phyloP scores from a whole-genome alignment of 176 grass and related monocot genomes.

The Avena insularis region DNA sequence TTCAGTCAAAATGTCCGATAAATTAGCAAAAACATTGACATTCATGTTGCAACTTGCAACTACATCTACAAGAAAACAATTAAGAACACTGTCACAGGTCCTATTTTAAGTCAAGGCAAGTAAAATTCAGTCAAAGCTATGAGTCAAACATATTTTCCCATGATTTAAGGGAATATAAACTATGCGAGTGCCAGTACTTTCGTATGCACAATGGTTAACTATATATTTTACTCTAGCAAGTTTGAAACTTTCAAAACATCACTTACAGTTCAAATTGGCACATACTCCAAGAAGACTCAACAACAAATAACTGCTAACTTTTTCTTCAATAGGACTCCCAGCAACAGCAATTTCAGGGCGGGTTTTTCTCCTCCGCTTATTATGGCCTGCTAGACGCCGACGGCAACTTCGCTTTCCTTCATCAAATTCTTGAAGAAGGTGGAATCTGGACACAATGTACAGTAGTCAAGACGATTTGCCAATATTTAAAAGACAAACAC shows the following conservation, averaged over 20 bases:
- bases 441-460: conserved; percentile 70
- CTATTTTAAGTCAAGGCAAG: conserved; percentile 20
- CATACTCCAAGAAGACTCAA: conserved; percentile 88
- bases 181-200: conserved; percentile 15
- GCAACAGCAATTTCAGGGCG: conserved; percentile 63
- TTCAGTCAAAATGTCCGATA: conserved; percentile 26
- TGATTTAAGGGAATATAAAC: not conserved
- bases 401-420: conserved; percentile 97
- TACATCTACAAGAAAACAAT: conserved; percentile 9
- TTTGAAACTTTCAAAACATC: conserved; percentile 18
- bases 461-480: conserved; percentile 24
- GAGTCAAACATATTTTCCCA: not conserved
- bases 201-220: conserved; percentile 12
- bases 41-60: not conserved
- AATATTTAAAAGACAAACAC: not conserved
- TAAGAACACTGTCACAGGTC: not conserved
- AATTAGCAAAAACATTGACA: conserved; percentile 25
- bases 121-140: conserved; percentile 19
- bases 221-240: conserved; percentile 25
- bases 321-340: conserved; percentile 67
- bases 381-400: conserved; percentile 92
- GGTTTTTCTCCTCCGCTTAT: conserved; percentile 86
- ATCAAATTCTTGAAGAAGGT: conserved; percentile 95
- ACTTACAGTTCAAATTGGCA: conserved; percentile 82
- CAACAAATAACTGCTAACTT: conserved; percentile 75